These are phyloP conservation scores for Prunella vulgaris DNA, from an alignment of 257 asterid genomes.

Conservation along the genomic window DNA sequence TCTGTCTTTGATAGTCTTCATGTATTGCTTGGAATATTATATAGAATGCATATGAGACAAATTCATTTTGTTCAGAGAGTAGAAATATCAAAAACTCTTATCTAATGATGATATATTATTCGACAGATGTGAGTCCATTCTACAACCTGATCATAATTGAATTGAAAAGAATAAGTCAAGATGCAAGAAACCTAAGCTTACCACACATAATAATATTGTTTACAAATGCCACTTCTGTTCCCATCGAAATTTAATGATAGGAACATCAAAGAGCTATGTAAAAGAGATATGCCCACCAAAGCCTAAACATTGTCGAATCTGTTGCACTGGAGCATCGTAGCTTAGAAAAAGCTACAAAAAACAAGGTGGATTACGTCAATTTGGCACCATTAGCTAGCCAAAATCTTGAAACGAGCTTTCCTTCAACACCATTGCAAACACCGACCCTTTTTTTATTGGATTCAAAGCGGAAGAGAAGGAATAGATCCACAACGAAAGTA, in stretches of 20 bases:
- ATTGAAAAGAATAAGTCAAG: slow-evolving; percentile 45
- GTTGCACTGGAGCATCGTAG: slow-evolving; percentile 11
- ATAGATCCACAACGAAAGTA: slow-evolving; percentile 41
- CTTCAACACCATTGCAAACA: slow-evolving; percentile 35
- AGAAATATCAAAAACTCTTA: not conserved
- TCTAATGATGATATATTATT: slow-evolving; percentile 21
- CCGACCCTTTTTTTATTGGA: slow-evolving; percentile 43
- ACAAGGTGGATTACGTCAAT: slow-evolving; percentile 16
- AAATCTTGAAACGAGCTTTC: slow-evolving; percentile 24
- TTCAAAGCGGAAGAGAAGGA: slow-evolving; percentile 50
- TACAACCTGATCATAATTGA: slow-evolving; percentile 65
- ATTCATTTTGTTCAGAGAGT: not conserved
- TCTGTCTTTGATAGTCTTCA: not conserved
- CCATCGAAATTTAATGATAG: slow-evolving; percentile 57
- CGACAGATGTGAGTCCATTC: slow-evolving; percentile 66
- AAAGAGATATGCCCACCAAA: slow-evolving; percentile 45
- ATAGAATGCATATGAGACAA: not conserved
- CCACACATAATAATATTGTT: slow-evolving; percentile 48
- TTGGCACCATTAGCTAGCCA: slow-evolving; percentile 27
- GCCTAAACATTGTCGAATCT: slow-evolving; percentile 26
- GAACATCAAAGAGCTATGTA: slow-evolving; percentile 62
- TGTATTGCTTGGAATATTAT: not conserved
- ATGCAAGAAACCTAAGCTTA: slow-evolving; percentile 29
- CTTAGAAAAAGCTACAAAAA: slow-evolving; percentile 3
- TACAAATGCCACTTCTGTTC: slow-evolving; percentile 66